These are phyloP conservation scores for Passiflora organensis DNA, from an alignment of 345 rosid genomes.

Conservation along the genomic window DNA sequence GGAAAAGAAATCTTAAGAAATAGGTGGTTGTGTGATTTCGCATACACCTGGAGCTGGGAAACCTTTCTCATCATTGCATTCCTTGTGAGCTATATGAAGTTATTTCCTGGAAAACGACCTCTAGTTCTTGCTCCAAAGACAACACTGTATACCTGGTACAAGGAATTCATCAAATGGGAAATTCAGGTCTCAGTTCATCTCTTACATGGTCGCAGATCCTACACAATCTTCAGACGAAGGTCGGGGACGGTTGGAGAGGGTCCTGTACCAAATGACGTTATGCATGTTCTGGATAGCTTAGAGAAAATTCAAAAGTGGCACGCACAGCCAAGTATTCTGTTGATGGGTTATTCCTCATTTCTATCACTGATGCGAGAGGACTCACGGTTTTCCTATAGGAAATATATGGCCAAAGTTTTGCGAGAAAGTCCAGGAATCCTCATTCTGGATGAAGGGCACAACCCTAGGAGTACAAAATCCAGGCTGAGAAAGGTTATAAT, in stretches of 20 bases:
- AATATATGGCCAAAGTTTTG: slow-evolving; percentile 76
- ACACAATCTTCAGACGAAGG: slow-evolving; percentile 43
- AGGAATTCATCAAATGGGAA: slow-evolving; percentile 90
- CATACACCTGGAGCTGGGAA: slow-evolving; percentile 97
- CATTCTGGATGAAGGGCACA: slow-evolving; percentile 86
- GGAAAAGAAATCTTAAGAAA: slow-evolving; percentile 42
- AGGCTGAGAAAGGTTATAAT: slow-evolving; percentile 83
- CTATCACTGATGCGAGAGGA: slow-evolving; percentile 82
- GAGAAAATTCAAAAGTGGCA: slow-evolving; percentile 95
- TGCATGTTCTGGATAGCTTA: slow-evolving; percentile 82
- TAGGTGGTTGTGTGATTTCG: slow-evolving; percentile 89
- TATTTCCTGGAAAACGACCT: slow-evolving; percentile 83
- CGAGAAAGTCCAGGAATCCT: slow-evolving; percentile 87
- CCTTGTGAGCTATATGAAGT: slow-evolving; percentile 74
- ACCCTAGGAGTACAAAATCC: slow-evolving; percentile 89
- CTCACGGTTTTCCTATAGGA: slow-evolving; percentile 67
- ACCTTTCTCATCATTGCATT: slow-evolving; percentile 86
- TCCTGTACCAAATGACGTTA: slow-evolving; percentile 63
- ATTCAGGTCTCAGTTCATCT: slow-evolving; percentile 79
- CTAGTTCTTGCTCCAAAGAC: slow-evolving; percentile 91
- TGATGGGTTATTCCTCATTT: slow-evolving; percentile 96
- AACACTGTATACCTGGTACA: slow-evolving; percentile 90
- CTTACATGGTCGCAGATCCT: slow-evolving; percentile 76
- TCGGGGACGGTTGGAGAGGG: slow-evolving; percentile 37
- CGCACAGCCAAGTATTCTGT: slow-evolving; percentile 80